Evolutionary conservation across 2,329 filamentous ascomycete species (phyloP), one percentile per base, ranked within the genome.

Genomic region (Trichoderma arundinaceum): DNA sequence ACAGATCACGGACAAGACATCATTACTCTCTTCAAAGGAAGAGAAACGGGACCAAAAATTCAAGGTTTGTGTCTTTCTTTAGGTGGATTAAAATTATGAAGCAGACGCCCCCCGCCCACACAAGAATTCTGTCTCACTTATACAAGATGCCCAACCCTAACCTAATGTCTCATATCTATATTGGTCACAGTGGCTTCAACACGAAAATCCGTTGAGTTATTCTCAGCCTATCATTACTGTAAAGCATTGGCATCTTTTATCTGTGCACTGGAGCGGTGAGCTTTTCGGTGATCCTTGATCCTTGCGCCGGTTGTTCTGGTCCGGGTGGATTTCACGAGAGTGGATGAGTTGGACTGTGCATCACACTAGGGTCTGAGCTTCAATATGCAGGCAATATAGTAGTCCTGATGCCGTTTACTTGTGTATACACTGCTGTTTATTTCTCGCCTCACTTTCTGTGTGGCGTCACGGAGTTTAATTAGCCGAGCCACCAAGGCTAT

Each of bases 231-330:
- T 49, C 44, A 51, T 41, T 51, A 7, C 22, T 6, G n/a, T 9
- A 15, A 6, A 17, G 8, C 22, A 39, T n/a, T 41, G 33, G 19
- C 44, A 8, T 41, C 7, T 56, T 28, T 12, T 41, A 28, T 19
- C 13, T 8, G 10, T 28, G 38, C n/a, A 13, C n/a, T 15, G 38
- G n/a, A 41, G 44, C 44, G 44, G 35, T 51, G 57, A 17, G 38
- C 15, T 39, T 12, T n/a, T 39, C 48, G 48, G 19, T 60, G 44
- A 60, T 28, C 57, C 44, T 60, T 60, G 57, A 60, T 60, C 44
- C 57, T 41, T 41, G 57, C 35, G 3, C n/a, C 2, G 8, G 10
- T n/a, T 32, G 41, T 17, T 19, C 35, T 22, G 3, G 54, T 32
- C 19, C n/a, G 28, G 10, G 17, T 19, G 7, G 28, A 8, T 33